phyloP scores from a whole-genome alignment of 2,329 filamentous ascomycete genomes.

The Aspergillus pseudoviridinutans region DNA sequence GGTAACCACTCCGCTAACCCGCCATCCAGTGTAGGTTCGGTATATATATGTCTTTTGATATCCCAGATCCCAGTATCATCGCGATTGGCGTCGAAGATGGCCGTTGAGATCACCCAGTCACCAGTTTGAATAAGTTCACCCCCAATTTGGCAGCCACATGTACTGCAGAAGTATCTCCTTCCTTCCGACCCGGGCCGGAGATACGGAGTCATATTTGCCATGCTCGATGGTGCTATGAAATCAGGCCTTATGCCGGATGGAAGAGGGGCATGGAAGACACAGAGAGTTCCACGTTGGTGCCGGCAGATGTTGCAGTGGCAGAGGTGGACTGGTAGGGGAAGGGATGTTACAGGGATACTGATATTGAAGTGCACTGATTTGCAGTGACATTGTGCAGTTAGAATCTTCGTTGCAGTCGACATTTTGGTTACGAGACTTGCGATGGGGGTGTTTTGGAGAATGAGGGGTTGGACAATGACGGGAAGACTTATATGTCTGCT shows the following conservation, averaged over 20 bases:
- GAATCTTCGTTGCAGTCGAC: constrained; percentile 6
- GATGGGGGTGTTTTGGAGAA: neutral
- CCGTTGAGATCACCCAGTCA: constrained; percentile 20
- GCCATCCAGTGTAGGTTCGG: constrained; percentile 12
- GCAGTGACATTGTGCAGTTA: constrained; percentile 26
- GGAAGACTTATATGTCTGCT: neutral
- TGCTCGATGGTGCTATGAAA: constrained; percentile 20
- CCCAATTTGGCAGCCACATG: constrained; percentile 40
- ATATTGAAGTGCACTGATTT: constrained; percentile 29
- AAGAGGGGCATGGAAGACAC: constrained; percentile 22
- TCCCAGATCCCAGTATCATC: constrained; percentile 13
- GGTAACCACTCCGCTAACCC: constrained; percentile 18
- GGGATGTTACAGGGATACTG: constrained; percentile 24
- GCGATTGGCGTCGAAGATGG: constrained; percentile 19
- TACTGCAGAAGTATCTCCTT: constrained; percentile 40
- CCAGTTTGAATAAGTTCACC: neutral
- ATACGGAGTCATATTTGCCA: constrained; percentile 24
- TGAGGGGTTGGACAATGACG: neutral
- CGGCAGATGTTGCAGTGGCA: constrained; percentile 46
- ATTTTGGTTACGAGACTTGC: neutral
- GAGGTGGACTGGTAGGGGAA: constrained; percentile 39
- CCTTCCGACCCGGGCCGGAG: constrained; percentile 24
- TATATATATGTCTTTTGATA: constrained; percentile 16
- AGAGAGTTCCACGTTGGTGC: constrained; percentile 34
- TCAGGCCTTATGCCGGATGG: constrained; percentile 16